phyloP scores from a whole-genome alignment of 106 monocot species.

The Agapanthus africanus region DNA sequence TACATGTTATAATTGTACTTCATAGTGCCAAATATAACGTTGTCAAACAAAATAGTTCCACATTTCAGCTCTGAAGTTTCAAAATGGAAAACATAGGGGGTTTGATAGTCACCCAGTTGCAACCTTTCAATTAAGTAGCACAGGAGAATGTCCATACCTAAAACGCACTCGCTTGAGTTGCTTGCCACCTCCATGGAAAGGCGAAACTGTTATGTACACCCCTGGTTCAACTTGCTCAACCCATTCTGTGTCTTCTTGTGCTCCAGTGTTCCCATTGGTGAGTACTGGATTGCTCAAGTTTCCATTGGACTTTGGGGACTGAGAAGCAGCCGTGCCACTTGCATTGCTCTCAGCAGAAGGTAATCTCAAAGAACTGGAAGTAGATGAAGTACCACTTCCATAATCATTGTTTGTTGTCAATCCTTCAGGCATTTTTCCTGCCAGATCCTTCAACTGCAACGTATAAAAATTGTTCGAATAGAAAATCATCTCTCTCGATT shows the following conservation, averaged over 20 bases:
- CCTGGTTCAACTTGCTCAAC: slow-evolving; percentile 57
- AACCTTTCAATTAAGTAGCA: no score
- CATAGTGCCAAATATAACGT: no score
- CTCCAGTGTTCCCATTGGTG: slow-evolving; percentile 27
- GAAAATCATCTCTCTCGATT: no score
- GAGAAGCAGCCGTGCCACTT: slow-evolving; percentile 12
- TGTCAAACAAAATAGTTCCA: no score
- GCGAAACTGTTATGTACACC: slow-evolving; percentile 56
- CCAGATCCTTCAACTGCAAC: slow-evolving; percentile 58
- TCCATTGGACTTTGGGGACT: slow-evolving; percentile 20
- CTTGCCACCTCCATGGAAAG: slow-evolving; percentile 48
- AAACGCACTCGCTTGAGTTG: slow-evolving; percentile 70
- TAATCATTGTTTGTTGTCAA: slow-evolving; percentile 9
- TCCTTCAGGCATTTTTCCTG: slow-evolving; percentile 35
- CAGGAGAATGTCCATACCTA: slow-evolving; percentile 35
- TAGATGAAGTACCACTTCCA: neutral
- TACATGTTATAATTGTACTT: no score
- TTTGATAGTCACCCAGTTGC: no score
- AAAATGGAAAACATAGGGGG: no score
- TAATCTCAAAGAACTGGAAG: slow-evolving; percentile 4
- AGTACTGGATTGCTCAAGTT: slow-evolving; percentile 12
- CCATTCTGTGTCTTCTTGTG: slow-evolving; percentile 41
- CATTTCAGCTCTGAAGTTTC: no score
- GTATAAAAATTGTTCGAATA: no score
- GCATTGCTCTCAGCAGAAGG: slow-evolving; percentile 7